phyloP scores from a whole-genome alignment of 345 rosid genomes.

The Toxicodendron radicans region DNA sequence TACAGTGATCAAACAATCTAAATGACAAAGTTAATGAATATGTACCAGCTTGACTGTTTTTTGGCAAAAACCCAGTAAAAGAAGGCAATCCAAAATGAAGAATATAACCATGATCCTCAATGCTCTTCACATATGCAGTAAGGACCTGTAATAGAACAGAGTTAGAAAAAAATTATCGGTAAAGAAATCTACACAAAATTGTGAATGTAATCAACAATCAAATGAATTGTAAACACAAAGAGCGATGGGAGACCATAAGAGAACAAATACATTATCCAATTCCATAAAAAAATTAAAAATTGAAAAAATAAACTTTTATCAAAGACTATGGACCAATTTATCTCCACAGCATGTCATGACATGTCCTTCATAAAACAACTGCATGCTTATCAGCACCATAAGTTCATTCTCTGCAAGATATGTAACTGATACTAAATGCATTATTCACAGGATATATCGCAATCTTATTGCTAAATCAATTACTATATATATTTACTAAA shows the following conservation, averaged over 20 bases:
- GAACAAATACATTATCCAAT: neutral
- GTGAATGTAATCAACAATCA: neutral
- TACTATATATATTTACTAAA: neutral
- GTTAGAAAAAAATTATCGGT: conserved; percentile 7
- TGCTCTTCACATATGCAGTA: conserved; percentile 71
- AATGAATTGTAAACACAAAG: neutral
- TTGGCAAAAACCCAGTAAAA: conserved; percentile 73
- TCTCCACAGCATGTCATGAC: neutral
- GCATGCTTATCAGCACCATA: conserved; percentile 1
- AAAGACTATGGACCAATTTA: neutral
- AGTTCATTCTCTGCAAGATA: neutral
- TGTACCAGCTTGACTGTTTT: conserved; percentile 54
- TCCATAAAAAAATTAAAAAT: neutral
- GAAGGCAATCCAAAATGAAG: conserved; percentile 86
- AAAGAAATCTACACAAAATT: neutral
- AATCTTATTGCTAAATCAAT: neutral
- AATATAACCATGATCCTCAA: conserved; percentile 97
- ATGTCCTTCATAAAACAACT: conserved; percentile 2
- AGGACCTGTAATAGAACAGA: conserved; percentile 53
- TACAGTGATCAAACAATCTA: neutral
- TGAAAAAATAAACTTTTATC: neutral
- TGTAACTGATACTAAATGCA: neutral
- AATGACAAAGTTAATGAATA: neutral
- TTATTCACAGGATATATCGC: neutral
- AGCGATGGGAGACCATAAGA: neutral